Evolutionary conservation across 2,329 filamentous ascomycete genomes (phyloP), one percentile per base, ranked within the genome.

Genomic region (Calonectria pseudoturangicola): DNA sequence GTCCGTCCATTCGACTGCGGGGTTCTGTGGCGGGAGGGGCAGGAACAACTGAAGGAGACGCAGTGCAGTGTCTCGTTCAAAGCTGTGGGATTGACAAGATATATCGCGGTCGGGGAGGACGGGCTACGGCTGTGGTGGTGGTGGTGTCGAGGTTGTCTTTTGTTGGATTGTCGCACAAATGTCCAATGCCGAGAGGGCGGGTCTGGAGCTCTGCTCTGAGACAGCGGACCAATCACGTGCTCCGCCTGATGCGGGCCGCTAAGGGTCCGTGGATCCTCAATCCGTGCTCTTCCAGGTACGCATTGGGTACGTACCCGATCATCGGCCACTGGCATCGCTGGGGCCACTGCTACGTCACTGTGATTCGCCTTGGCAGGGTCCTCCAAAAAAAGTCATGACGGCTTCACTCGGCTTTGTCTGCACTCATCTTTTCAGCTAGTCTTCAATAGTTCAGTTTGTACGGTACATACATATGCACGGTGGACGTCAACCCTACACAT

Each of bases 41-140:
- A 21, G 21, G 21, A 2, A 21, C 21, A 21, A 4, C 12, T 5
- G 12, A 33, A 33, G 27, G 15, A 15, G 33, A 12, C 18, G 25
- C 30, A 33, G 30, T 33, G 9, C 30, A 5, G 30, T 33, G 4
- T 39, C 15, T 18, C 13, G 21, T 21, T 16, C 13, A 10, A 18
- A 18, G 2, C 9, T 16, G 21, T 6, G 13, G 1, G 15, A 41
- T 18, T 25, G 36, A 15, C 16, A 25, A 16, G 39, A 41, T 25
- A 10, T 58, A 27, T 58, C 18, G 5, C 10, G 13, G 18, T 16
- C 45, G 45, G 18, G 18, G 39, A 16, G 36, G 9, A 36, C 45
- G 50, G 36, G 72, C 65, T 76, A 69, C 73, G 67, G 8, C n/a
- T 27, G 51, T 25, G 41, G 63, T 30, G 28, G 30, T 33, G 30